Base-by-base conservation (phyloP, 768 basidiomycete species). In the Lactarius akahatsu region DNA sequence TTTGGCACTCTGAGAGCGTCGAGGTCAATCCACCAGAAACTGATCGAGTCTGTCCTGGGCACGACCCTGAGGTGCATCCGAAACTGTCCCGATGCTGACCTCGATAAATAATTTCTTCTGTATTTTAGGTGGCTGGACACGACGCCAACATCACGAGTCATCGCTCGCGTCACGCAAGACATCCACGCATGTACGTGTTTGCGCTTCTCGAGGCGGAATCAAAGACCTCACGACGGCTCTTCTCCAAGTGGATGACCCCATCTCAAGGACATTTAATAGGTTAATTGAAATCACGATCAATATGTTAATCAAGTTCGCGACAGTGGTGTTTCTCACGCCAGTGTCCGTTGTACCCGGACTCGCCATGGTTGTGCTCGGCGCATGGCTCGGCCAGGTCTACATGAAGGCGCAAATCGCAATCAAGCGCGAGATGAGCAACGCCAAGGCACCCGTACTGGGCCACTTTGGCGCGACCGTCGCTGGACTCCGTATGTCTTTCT, bases 161-260 rank as follows among this genome's bases (percentile, higher is more conserved):
- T 89, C 50, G 77, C 86, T 36, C 80, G 88, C 58, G 85, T 85
- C 73, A 90, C 88, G 1, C 83, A 87, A 61, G 89, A 90, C 72
- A 87, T 89, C 23, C 77, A 76, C 59, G 72, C 76, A 13, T 66
- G 76, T 76, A 62, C 26, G 73, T 41, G 9, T n/a, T 58, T 52
- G 34, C 11, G 9, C 40, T 18, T 18, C 32, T 26, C 45, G 4
- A 10, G 20, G 10, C 4, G n/a, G 30, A 30, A 36, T 52, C 11
- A 4, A 11, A 23, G 8, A 34, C 36, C 16, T 28, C 30, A 50
- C 13, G n/a, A 56, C 2, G n/a, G 4, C 40, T 30, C 30, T 9
- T 63, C 11, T 36, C 41, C 57, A 75, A 75, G 78, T 80, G 54
- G 80, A 81, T 62, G 78, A 73, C 7, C 75, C 74, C 4, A 63